phyloP scores from a whole-genome alignment of 139 green algal species.

The Chlorella sorokiniana region DNA sequence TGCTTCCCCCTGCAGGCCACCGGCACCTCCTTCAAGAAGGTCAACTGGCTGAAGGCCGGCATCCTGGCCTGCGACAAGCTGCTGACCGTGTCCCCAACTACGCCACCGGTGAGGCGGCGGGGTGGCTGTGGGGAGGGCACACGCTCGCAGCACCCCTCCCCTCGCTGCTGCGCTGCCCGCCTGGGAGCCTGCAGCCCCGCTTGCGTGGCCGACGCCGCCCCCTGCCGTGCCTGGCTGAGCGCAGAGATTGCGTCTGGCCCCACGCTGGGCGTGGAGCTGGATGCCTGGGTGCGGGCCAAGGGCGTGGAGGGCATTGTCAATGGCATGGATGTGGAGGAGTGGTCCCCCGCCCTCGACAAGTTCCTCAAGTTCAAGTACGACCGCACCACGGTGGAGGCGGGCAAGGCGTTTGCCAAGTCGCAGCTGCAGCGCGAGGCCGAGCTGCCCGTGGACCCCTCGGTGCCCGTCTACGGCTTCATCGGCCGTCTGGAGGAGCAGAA shows the following conservation, averaged over 20 bases:
- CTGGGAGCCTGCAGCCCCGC: no score
- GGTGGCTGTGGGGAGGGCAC: no score
- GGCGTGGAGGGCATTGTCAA: conserved; percentile 98
- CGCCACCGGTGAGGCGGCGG: conserved; percentile 54
- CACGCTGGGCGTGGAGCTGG: conserved; percentile 89
- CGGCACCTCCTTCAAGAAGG: conserved; percentile 75
- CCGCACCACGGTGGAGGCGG: conserved; percentile 74
- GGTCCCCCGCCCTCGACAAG: conserved; percentile 94
- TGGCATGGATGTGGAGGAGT: conserved; percentile 97
- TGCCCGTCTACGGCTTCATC: conserved; percentile 92
- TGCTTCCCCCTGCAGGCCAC: not conserved
- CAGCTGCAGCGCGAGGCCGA: conserved; percentile 79
- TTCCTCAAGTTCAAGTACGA: conserved; percentile 95
- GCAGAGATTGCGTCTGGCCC: conserved; percentile 81
- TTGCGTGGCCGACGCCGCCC: not conserved
- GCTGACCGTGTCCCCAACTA: conserved; percentile 98
- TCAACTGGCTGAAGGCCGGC: conserved; percentile 97
- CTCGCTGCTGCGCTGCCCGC: not conserved
- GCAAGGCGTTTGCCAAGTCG: conserved; percentile 92
- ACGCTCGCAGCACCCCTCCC: no score
- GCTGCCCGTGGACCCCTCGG: conserved; percentile 76
- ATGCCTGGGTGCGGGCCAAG: conserved; percentile 67
- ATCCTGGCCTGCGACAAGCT: conserved; percentile 90
- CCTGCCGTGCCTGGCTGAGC: not conserved
- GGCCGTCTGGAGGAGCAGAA: conserved; percentile 98